Evolutionary conservation across 176 grass and related monocot genomes (phyloP), one percentile per base, ranked within the genome.

Genomic region (Otatea glauca): DNA sequence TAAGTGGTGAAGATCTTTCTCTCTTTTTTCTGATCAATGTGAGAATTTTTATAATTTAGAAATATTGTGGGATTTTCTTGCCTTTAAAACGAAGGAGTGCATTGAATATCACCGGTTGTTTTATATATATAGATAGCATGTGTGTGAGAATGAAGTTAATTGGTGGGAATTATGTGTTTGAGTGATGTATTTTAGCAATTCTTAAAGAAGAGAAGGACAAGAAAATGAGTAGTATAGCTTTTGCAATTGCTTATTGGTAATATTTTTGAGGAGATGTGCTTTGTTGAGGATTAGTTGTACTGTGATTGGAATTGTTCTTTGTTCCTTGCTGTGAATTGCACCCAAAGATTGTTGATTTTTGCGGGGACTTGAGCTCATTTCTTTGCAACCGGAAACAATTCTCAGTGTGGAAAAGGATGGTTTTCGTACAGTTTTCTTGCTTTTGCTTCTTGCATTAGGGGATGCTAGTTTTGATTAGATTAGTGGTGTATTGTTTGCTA

Each of bases 381-480:
- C 45, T 71, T 75, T 65, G 32, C 14, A 54, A 3, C 15, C 65
- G 54, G 13, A 77, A 83, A 72, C 13, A 47, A 23, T 72, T 55
- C 17, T 44, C 47, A 0, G 15, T 44, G 51, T 7, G 5, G 8
- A 37, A 37, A 25, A 47, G 42, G 18, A 42, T 3, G 5, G 11
- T 56, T 8, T 76, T 6, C 4, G 20, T 13, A 11, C 58, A 3
- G 9, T 55, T 7, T 75, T 7, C 1, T 38, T 41, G 17, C 29
- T 29, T 0, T 29, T 29, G 29, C 29, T 29, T 29, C 29, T 29
- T 29, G 29, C 29, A 29, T 29, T 29, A 29, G 29, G 29, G 29
- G 29, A 29, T 29, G 29, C 29, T 29, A 29, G 29, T 29, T 29
- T 29, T 29, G 29, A 29, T 29, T 29, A 29, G 29, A 29, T 1